These are phyloP conservation scores for Yarrowia yakushimensis DNA, from an alignment of 805 yeast species.

Conservation along the genomic window DNA sequence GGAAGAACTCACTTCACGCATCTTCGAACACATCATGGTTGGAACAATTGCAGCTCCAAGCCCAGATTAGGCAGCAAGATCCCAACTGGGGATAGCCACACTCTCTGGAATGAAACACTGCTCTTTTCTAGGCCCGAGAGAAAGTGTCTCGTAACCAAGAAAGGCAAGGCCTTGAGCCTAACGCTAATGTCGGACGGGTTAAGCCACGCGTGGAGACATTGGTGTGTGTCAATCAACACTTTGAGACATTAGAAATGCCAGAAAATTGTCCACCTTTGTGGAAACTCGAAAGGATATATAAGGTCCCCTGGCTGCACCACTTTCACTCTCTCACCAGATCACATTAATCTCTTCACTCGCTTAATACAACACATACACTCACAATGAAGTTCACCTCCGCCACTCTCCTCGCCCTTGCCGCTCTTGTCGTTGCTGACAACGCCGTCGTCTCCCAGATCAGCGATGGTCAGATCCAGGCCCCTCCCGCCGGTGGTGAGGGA, in stretches of 20 bases:
- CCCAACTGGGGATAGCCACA: conserved; percentile 9
- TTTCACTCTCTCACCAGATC: neutral
- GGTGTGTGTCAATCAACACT: neutral
- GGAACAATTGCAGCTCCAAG: neutral
- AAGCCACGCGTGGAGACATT: conserved; percentile 14
- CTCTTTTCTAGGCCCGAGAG: conserved; percentile 10
- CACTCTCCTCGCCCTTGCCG: conserved; percentile 13
- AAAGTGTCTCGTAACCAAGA: conserved; percentile 20
- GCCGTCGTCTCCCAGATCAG: conserved; percentile 6
- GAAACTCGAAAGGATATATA: neutral
- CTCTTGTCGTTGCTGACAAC: conserved; percentile 18
- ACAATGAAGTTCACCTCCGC: conserved; percentile 17
- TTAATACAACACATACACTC: conserved; percentile 10
- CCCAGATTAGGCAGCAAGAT: neutral
- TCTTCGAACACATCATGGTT: neutral
- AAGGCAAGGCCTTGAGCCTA: conserved; percentile 5
- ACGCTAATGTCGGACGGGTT: conserved; percentile 3
- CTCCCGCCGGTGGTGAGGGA: conserved; percentile 18
- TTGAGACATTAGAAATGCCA: conserved; percentile 4
- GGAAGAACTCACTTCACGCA: neutral
- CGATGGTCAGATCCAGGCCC: conserved; percentile 22
- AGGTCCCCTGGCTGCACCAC: neutral
- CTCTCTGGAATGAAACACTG: conserved; percentile 7
- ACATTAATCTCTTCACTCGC: conserved; percentile 15
- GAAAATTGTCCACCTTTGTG: neutral